phyloP scores from a whole-genome alignment of 345 rosid species.

The Euclidium syriacum region DNA sequence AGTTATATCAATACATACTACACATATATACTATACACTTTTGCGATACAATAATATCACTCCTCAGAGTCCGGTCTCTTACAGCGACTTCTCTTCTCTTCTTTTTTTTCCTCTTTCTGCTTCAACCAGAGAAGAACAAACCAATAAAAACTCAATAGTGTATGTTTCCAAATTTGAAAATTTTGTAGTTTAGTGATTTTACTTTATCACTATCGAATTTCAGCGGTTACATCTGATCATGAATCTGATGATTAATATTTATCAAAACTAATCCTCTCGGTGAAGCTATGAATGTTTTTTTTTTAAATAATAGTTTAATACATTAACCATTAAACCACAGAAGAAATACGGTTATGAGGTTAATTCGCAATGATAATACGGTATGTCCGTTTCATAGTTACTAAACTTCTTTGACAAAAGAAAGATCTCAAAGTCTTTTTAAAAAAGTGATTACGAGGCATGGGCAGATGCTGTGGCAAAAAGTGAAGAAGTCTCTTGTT shows the following conservation, averaged over 20 bases:
- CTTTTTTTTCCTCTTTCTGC: constrained; percentile 2
- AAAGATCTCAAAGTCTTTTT: constrained; percentile 13
- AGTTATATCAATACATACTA: no score
- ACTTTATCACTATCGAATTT: background rate
- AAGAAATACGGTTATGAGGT: no score
- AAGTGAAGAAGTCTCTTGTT: constrained; percentile 28
- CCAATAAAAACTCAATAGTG: background rate
- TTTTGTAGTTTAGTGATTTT: constrained; percentile 5
- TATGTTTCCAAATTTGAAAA: constrained; percentile 12
- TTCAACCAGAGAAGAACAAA: constrained; percentile 23
- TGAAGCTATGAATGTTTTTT: no score
- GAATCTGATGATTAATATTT: background rate
- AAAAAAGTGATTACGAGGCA: constrained; percentile 27
- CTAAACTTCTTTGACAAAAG: background rate
- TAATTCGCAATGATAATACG: background rate
- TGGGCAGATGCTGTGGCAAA: constrained; percentile 29
- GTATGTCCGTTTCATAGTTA: background rate
- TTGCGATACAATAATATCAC: no score
- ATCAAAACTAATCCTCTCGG: no score
- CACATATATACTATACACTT: no score
- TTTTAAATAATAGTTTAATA: no score
- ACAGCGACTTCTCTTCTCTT: constrained; percentile 18
- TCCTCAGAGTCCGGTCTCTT: constrained; percentile 27
- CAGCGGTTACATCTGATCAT: background rate
- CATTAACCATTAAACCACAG: no score